Base-by-base conservation (phyloP, 805 yeast genomes). In the Candida koratica region DNA sequence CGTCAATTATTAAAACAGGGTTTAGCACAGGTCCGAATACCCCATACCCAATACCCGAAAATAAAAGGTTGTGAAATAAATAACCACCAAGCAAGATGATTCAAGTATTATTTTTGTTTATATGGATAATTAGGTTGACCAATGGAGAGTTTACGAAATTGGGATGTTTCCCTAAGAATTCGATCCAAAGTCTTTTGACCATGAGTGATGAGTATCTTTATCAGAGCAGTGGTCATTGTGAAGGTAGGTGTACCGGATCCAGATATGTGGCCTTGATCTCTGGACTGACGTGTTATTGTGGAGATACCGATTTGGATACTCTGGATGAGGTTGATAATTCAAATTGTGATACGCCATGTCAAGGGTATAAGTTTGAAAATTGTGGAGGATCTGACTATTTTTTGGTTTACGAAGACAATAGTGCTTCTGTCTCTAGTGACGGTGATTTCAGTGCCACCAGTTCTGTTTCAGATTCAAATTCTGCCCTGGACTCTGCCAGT, bases 201-300 rank as follows among this genome's bases (percentile, higher is more conserved):
- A 53, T 48, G 37, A 54, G 63, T 42, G 84, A 81, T 19, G 48
- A 67, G 3, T 74, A 73, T 53, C 60, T 56, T 1, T 81, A 61
- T 52, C 89, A 84, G 58, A 70, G 87, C 6, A 71, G 77, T 12
- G 63, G 71, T 6, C 61, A 74, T 50, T 82, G 93, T 56, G 61
- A 67, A 39, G 45, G 49, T 6, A 61, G 65, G 43, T 81, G 96
- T 58, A 37, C 52, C 36, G 71, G 71, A 6, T 62, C 58, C 16
- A 49, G 46, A 23, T 58, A 65, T 18, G 60, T 58, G 8, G 71
- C 66, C 3, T 48, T 64, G 14, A 46, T 56, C 25, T 45, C 53
- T 32, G 73, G 73, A 0, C 50, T 53, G 28, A 44, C 50, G 29
- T 67, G 73, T 39, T 67, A 59, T 49, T 67, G 73, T 45, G 71